Percentiles rank a stretch among this genome's conserved stretches.
phyloP scores from a whole-genome alignment of 2,329 filamentous ascomycete species.

The Phyllosticta citribraziliensis region DNA sequence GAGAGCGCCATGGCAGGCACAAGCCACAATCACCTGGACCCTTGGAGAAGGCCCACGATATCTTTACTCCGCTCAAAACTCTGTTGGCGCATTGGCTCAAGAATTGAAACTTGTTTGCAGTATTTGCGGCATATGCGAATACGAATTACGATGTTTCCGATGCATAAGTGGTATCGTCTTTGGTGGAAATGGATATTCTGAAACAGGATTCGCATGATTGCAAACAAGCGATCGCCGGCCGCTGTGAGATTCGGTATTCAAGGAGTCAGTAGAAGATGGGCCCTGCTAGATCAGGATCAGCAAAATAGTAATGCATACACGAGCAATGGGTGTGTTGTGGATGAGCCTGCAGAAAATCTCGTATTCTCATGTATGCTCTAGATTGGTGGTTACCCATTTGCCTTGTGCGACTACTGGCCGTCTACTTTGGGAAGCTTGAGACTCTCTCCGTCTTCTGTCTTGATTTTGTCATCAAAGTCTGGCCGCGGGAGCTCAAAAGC shows the following conservation, averaged over 20 bases:
- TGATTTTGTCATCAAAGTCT: slow-evolving; percentile 34
- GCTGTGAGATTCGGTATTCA: background rate
- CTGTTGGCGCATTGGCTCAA: no score
- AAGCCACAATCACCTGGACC: no score
- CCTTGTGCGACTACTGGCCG: background rate
- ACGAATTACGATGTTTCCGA: background rate
- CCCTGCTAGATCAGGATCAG: background rate
- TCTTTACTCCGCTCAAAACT: no score
- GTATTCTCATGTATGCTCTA: background rate
- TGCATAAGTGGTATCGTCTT: background rate
- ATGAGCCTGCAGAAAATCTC: background rate
- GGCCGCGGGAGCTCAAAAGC: slow-evolving; percentile 61
- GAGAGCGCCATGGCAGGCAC: no score
- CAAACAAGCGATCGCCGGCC: background rate
- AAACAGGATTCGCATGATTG: background rate
- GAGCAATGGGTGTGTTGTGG: background rate
- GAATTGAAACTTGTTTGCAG: no score
- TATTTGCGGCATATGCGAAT: background rate
- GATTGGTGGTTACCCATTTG: background rate
- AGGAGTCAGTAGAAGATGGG: background rate
- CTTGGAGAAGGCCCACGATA: no score
- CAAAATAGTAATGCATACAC: background rate
- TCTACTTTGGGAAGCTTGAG: slow-evolving; percentile 38
- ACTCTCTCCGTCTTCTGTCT: slow-evolving; percentile 47
- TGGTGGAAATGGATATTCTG: background rate